Base-by-base conservation (phyloP, 106 monocot genomes). In the Ottelia alismoides region DNA sequence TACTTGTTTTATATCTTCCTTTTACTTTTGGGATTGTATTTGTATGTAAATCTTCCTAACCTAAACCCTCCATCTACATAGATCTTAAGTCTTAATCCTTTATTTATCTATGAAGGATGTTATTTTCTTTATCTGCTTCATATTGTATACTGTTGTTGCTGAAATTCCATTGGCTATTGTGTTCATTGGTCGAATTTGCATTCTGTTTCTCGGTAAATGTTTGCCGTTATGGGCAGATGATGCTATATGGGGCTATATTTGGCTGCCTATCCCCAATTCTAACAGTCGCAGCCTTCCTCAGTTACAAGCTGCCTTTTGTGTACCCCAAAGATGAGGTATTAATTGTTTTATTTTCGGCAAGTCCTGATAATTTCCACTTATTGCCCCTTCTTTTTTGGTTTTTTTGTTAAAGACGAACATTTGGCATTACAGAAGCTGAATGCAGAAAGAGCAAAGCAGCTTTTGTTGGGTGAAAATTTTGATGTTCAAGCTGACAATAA, bases 231-330 rank as follows among this genome's bases (percentile, higher is more conserved):
- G 45, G 29, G 51, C 68, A 98, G 96, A 98, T 98, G 89, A 82
- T 98, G 96, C 45, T 98, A 25, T 90, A 89, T 82, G 89, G 89
- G 68, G 85, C 96, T 23, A 77, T 98, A 61, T 98, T 98, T 75
- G 73, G 96, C 65, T 89, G 89, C 52, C 61, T 98, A 47, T 98
- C 96, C 44, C 96, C 96, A 56, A 62, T 82, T 69, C 85, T 98
- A 11, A 82, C 96, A 23, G 69, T 90, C 64, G 82, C 89, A 67
- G 81, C 89, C 48, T 98, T 85, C 70, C 77, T 98, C 54, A 89
- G 96, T 62, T 77, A 98, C 65, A 98, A 98, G 52, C 62, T 55
- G 28, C 96, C 96, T 62, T 98, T 98, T 82, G 49, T 85, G 11
- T 74, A 69, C 71, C 76, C 85, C 27, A 89, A 90, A 72, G 89